phyloP scores from a whole-genome alignment of 768 basidiomycete genomes.

The Psilocybe tampanensis region DNA sequence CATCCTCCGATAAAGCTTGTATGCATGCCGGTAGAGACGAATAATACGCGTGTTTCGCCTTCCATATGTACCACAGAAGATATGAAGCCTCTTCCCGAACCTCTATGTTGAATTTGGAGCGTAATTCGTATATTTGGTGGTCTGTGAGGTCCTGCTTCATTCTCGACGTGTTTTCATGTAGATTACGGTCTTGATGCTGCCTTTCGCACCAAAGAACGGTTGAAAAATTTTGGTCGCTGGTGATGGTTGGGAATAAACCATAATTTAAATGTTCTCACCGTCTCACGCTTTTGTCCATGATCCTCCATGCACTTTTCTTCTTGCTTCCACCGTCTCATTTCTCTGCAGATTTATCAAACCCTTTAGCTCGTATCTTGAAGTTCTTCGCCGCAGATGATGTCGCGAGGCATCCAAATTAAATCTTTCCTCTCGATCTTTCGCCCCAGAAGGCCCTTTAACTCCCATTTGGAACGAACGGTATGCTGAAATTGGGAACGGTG shows the following conservation, averaged over 20 bases:
- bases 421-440: too few relatives aligned
- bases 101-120: constrained; percentile 38
- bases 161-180: background rate
- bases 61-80: constrained; percentile 43
- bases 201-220: too few relatives aligned
- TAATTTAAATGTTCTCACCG: background rate
- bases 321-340: too few relatives aligned
- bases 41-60: constrained; percentile 26
- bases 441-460: too few relatives aligned
- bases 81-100: constrained; percentile 42
- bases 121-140: constrained; percentile 28
- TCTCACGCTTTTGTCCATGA: background rate
- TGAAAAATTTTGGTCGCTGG: background rate
- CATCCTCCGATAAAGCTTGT: constrained; percentile 30
- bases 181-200: background rate
- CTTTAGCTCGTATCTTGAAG: too few relatives aligned
- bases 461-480: too few relatives aligned
- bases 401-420: too few relatives aligned
- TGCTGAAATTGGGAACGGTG: too few relatives aligned
- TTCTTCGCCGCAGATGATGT: too few relatives aligned
- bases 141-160: constrained; percentile 23
- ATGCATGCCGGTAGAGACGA: constrained; percentile 37
- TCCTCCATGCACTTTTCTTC: background rate
- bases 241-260: too few relatives aligned
- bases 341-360: too few relatives aligned